phyloP scores from a whole-genome alignment of 768 basidiomycete genomes.

The Auriscalpium microsporum region DNA sequence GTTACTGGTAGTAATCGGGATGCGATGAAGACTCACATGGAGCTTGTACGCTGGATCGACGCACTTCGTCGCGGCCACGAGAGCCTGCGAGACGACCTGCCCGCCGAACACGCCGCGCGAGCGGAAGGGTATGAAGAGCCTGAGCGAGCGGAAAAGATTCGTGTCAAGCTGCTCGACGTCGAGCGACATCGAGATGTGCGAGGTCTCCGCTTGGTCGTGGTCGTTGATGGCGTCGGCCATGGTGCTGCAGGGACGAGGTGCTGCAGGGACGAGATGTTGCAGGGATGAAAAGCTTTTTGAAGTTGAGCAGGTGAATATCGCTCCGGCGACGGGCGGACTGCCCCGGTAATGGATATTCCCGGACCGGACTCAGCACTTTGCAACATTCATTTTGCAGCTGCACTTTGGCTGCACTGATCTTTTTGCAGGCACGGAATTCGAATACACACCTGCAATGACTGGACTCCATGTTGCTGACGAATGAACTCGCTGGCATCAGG shows the following conservation, averaged over 20 bases:
- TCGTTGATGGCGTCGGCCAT: constrained; percentile 6
- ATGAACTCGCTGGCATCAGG: constrained; percentile 1
- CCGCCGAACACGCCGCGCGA: constrained; percentile 80
- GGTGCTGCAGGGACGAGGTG: no score
- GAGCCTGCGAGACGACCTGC: constrained; percentile 82
- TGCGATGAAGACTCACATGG: constrained; percentile 45
- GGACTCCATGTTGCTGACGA: background rate
- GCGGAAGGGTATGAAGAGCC: constrained; percentile 50
- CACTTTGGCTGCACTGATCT: no score
- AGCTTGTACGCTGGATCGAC: constrained; percentile 57
- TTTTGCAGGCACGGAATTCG: no score
- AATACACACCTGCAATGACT: no score
- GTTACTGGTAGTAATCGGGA: background rate
- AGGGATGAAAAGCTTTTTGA: no score
- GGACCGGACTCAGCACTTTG: no score
- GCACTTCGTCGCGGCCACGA: constrained; percentile 72
- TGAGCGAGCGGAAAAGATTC: constrained; percentile 72
- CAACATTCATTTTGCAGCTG: no score
- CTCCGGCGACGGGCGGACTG: no score
- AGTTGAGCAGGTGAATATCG: no score
- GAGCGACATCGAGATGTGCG: constrained; percentile 59
- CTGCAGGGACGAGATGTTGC: no score
- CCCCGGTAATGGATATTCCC: no score
- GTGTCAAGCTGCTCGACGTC: constrained; percentile 74
- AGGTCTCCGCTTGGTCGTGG: constrained; percentile 7